Conservation (phyloP, 331 rosid species). For the Pyracantha coccinea region DNA sequence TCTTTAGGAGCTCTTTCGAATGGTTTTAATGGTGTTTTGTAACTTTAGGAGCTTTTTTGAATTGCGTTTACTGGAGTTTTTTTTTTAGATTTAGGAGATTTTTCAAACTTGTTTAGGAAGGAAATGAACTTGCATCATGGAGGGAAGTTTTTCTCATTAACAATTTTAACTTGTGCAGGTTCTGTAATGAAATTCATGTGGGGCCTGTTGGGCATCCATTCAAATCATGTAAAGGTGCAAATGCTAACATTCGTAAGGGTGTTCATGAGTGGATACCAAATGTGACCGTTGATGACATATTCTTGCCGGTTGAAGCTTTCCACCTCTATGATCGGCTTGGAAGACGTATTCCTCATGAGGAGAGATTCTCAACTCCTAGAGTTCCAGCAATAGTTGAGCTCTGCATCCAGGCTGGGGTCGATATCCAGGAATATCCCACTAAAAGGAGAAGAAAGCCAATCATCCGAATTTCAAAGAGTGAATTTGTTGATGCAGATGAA, state of each 20-base stretch:
- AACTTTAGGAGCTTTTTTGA: too few relatives aligned
- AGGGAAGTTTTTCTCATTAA: too few relatives aligned
- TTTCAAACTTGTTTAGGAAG: too few relatives aligned
- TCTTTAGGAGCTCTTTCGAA: too few relatives aligned
- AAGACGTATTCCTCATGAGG: slow-evolving; percentile 58
- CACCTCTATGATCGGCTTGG: slow-evolving; percentile 85
- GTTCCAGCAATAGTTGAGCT: slow-evolving; percentile 86
- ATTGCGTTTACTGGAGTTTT: too few relatives aligned
- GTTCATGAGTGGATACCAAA: slow-evolving; percentile 67
- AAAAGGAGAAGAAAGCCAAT: slow-evolving; percentile 93
- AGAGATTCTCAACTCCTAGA: slow-evolving; percentile 71
- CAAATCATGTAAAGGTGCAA: slow-evolving; percentile 70
- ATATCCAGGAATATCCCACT: slow-evolving; percentile 56
- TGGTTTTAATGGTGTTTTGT: too few relatives aligned
- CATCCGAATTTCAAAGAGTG: slow-evolving; percentile 67
- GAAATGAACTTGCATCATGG: too few relatives aligned
- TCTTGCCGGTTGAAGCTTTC: slow-evolving; percentile 68
- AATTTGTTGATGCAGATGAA: slow-evolving; percentile 86
- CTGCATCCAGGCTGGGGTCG: slow-evolving; percentile 92
- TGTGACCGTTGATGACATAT: slow-evolving; percentile 67
- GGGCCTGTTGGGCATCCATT: slow-evolving; percentile 95
- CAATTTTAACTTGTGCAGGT: slow-evolving; percentile 33
- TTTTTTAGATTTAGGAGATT: too few relatives aligned
- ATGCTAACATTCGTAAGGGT: slow-evolving; percentile 50
- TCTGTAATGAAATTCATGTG: slow-evolving; percentile 87